Conservation (phyloP, 1,284 basidiomycete genomes). For the Fomitopsis schrenkii region DNA sequence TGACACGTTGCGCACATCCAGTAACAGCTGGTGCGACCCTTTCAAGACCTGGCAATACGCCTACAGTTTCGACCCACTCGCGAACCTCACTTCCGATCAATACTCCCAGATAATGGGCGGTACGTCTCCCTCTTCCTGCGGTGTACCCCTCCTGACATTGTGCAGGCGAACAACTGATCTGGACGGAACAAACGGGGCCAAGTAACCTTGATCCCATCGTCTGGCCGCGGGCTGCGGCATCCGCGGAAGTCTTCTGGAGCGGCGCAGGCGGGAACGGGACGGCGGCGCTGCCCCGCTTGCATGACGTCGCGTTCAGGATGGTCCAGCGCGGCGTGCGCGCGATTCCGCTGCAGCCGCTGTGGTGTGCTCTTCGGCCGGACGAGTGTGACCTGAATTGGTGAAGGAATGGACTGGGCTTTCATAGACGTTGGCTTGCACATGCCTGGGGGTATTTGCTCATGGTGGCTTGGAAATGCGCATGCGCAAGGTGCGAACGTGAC, state of each 20-base stretch:
- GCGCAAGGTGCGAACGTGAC: no score
- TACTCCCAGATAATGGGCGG: conserved; percentile 59
- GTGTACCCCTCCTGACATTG: not conserved
- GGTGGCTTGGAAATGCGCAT: no score
- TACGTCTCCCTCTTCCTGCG: not conserved
- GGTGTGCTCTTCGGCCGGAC: conserved; percentile 73
- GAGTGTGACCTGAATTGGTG: conserved; percentile 42
- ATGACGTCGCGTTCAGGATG: conserved; percentile 72
- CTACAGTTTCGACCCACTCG: conserved; percentile 72
- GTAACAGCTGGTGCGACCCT: conserved; percentile 64
- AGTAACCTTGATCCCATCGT: conserved; percentile 67
- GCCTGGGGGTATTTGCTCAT: no score
- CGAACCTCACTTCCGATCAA: conserved; percentile 49
- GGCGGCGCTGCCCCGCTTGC: conserved; percentile 70
- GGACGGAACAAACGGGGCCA: conserved; percentile 75
- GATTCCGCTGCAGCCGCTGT: conserved; percentile 73
- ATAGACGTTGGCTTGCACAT: no score
- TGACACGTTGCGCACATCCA: conserved; percentile 20
- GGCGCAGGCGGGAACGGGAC: conserved; percentile 52
- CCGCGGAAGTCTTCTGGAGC: conserved; percentile 83
- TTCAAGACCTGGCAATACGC: conserved; percentile 76
- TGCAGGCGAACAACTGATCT: conserved; percentile 59
- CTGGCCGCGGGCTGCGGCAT: conserved; percentile 79
- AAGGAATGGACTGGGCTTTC: not conserved
- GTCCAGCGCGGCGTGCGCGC: conserved; percentile 64